A percentile compares a stretch with the other conserved stretches of the same genome.
Evolutionary conservation across 441 rosid species (phyloP).

Genomic region (Croton setiger): DNA sequence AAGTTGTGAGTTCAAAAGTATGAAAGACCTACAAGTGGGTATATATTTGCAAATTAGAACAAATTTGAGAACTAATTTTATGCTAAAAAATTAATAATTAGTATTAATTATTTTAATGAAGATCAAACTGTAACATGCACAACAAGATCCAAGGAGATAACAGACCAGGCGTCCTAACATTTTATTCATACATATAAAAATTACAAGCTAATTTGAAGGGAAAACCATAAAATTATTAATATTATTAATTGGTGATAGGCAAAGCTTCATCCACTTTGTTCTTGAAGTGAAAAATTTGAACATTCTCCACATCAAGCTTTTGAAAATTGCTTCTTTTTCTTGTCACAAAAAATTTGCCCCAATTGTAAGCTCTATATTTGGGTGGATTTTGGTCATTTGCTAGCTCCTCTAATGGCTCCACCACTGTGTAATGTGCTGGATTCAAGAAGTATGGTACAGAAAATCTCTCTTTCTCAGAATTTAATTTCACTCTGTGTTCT

Average conservation of each 20-base stretch:
- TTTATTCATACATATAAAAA: background rate
- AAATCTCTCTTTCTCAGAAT: conserved; percentile 56
- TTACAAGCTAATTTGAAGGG: background rate
- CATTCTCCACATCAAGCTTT: conserved; percentile 55
- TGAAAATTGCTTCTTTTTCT: conserved; percentile 54
- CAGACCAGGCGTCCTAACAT: background rate
- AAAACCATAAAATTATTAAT: background rate
- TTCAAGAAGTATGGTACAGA: conserved; percentile 79
- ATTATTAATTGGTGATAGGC: background rate
- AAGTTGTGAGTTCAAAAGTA: too few relatives aligned
- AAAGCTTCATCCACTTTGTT: background rate
- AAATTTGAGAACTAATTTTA: too few relatives aligned
- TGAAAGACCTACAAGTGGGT: too few relatives aligned
- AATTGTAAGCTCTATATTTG: conserved; percentile 45
- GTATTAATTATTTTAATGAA: too few relatives aligned
- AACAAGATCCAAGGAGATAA: background rate
- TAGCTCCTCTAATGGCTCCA: conserved; percentile 60
- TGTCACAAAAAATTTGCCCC: conserved; percentile 58
- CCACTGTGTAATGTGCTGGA: conserved; percentile 65
- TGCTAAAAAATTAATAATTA: too few relatives aligned
- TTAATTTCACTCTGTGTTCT: conserved; percentile 86
- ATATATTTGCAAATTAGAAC: too few relatives aligned
- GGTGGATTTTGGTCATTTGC: conserved; percentile 46
- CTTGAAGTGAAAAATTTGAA: conserved; percentile 58
- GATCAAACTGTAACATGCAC: too few relatives aligned